These are phyloP conservation scores for Colletotrichum trifolii DNA, from an alignment of 2,329 filamentous ascomycete genomes.

Conservation along the genomic window DNA sequence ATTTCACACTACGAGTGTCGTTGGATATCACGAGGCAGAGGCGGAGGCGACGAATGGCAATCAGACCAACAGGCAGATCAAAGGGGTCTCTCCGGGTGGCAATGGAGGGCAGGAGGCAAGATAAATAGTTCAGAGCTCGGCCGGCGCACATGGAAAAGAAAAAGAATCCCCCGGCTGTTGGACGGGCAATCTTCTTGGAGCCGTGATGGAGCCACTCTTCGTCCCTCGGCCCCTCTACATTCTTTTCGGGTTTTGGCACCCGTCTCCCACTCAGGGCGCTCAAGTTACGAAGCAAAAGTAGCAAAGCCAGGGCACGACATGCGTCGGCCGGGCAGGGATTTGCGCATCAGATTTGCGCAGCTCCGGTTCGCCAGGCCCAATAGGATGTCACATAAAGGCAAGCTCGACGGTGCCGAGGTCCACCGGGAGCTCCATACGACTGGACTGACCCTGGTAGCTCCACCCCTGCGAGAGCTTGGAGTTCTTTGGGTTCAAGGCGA, in stretches of 20 bases:
- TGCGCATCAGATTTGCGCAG: slow-evolving; percentile 25
- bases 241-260: slow-evolving; percentile 20
- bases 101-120: slow-evolving; percentile 16
- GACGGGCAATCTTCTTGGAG: slow-evolving; percentile 10
- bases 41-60: slow-evolving; percentile 18
- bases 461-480: slow-evolving; percentile 5
- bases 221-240: slow-evolving; percentile 27
- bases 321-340: slow-evolving; percentile 19
- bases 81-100: slow-evolving; percentile 9
- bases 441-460: slow-evolving; percentile 23
- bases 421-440: slow-evolving; percentile 30
- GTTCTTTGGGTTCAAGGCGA: slow-evolving; percentile 2
- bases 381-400: slow-evolving; percentile 25
- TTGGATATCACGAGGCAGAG: slow-evolving; percentile 1
- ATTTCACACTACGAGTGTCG: neutral
- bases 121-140: slow-evolving; percentile 20
- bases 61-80: slow-evolving; percentile 21
- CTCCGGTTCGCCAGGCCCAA: slow-evolving; percentile 25
- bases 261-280: slow-evolving; percentile 28
- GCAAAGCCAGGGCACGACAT: slow-evolving; percentile 26
- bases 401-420: slow-evolving; percentile 31
- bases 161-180: neutral
- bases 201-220: slow-evolving; percentile 14
- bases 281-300: slow-evolving; percentile 33
- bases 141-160: slow-evolving; percentile 15